Base-by-base conservation (phyloP, 192 early-diverging fungal species). In the Gamsiella multidivaricata region DNA sequence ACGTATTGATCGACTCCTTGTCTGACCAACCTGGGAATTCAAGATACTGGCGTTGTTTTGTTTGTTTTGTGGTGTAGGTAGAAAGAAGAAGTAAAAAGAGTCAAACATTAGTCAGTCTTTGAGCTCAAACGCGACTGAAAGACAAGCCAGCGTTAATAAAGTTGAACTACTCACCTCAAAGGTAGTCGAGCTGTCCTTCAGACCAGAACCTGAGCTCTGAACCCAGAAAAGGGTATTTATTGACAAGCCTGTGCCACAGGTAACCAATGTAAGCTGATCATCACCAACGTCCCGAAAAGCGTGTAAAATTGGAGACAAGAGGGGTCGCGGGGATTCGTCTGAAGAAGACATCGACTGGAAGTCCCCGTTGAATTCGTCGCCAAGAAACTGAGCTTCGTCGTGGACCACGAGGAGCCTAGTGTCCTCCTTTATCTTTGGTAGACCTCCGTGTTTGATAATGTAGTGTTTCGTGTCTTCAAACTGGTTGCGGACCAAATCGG, bases 191-290 rank as follows among this genome's bases (percentile, higher is more conserved):
- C 52, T 63, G 29, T 70, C 59, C 54, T 63, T 63, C 52, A 63
- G 69, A 49, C 61, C 69, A 45, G 61, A 72, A n/a, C 54, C 54
- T n/a, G 54, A 72, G 33, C 61, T 64, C 70, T 69, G 67, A 25
- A 69, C 56, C 66, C 55, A 69, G 56, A 67, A 67, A 42, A 67
- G 65, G 18, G 54, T 67, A 17, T 33, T 54, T 15, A 64, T 64
- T 17, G 31, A 49, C 1, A 55, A 22, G 0, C 51, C 60, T 3
- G 45, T 71, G 3, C 69, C 53, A 29, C 54, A 70, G 5, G 59
- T 55, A 23, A 61, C 52, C 1, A 55, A 53, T 10, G 60, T 62
- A 3, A 56, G 60, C 60, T 62, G 53, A 54, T 70, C 3, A n/a
- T 54, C 20, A 41, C 60, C 60, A 22, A 69, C 39, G 14, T 70